phyloP scores from a whole-genome alignment of 2,329 filamentous ascomycete species.

The Anthostomella pinea region DNA sequence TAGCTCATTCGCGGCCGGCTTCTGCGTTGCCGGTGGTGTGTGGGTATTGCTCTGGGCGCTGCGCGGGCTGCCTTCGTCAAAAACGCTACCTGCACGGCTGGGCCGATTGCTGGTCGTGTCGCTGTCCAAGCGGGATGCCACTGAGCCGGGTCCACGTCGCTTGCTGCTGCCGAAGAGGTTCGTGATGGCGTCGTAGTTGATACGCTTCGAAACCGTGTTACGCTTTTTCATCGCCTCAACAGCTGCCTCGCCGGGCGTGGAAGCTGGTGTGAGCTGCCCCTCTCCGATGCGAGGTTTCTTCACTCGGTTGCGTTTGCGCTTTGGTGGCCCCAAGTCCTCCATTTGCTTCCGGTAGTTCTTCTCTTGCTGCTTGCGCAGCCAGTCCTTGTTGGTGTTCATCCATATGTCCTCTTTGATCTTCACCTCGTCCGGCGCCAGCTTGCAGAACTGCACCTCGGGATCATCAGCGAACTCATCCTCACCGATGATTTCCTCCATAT shows the following conservation, averaged over 20 bases:
- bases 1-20: slow-evolving; percentile 33
- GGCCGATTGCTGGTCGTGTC: slow-evolving; percentile 35
- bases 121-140: slow-evolving; percentile 43
- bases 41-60: slow-evolving; percentile 3
- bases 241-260: slow-evolving; percentile 66
- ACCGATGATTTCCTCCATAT: slow-evolving; percentile 64
- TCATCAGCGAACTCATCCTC: slow-evolving; percentile 88
- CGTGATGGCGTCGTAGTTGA: slow-evolving; percentile 67
- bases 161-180: slow-evolving; percentile 53
- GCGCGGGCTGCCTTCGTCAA: slow-evolving; percentile 30
- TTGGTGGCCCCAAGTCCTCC: slow-evolving; percentile 49
- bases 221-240: slow-evolving; percentile 65
- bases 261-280: slow-evolving; percentile 63
- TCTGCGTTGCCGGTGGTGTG: slow-evolving; percentile 17
- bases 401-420: slow-evolving; percentile 87
- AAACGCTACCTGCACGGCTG: slow-evolving; percentile 34
- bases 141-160: slow-evolving; percentile 46
- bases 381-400: slow-evolving; percentile 93
- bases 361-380: slow-evolving; percentile 80
- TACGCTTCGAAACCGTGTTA: slow-evolving; percentile 65
- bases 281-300: slow-evolving; percentile 59
- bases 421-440: slow-evolving; percentile 70
- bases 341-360: slow-evolving; percentile 75
- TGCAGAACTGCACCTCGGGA: slow-evolving; percentile 77
- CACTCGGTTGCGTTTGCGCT: slow-evolving; percentile 50